These are phyloP conservation scores for Dunaliella sp. DNA, from an alignment of 139 green algal species.

Conservation along the genomic window DNA sequence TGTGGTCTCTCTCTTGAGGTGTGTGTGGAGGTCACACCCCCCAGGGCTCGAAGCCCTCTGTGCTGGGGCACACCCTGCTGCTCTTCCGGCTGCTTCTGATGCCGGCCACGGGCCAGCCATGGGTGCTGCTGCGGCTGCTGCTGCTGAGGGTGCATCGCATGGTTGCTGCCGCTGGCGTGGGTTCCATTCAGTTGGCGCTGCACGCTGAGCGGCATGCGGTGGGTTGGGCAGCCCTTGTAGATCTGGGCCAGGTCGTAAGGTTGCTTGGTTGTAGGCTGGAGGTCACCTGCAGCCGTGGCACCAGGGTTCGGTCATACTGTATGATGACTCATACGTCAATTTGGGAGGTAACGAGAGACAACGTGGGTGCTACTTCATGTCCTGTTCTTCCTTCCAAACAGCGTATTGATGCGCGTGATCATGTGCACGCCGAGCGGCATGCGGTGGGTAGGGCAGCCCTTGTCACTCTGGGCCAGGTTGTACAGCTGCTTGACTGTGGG, in stretches of 20 bases:
- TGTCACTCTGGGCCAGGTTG: slow-evolving; percentile 46
- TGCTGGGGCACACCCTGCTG: neutral
- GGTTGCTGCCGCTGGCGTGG: neutral
- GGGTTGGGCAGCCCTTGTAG: slow-evolving; percentile 41
- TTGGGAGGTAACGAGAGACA: no score
- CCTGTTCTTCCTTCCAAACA: no score
- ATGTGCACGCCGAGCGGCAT: slow-evolving; percentile 18
- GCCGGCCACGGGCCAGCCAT: neutral
- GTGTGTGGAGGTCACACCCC: neutral
- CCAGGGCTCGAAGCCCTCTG: neutral
- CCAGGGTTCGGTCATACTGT: no score
- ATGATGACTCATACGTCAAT: no score
- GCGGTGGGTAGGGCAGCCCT: slow-evolving; percentile 34
- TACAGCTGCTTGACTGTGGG: slow-evolving; percentile 46
- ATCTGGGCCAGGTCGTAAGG: slow-evolving; percentile 51
- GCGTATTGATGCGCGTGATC: no score
- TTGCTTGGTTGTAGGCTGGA: slow-evolving; percentile 45
- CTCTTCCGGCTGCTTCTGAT: neutral
- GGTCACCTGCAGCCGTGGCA: slow-evolving; percentile 43
- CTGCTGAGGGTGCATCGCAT: neutral
- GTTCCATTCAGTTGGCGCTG: neutral
- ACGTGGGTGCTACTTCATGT: no score
- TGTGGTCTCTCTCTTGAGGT: neutral
- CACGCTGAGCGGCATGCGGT: slow-evolving; percentile 20
- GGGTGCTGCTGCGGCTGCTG: neutral